phyloP scores from a whole-genome alignment of 208 protist genomes.

The Trypanosoma avium region DNA sequence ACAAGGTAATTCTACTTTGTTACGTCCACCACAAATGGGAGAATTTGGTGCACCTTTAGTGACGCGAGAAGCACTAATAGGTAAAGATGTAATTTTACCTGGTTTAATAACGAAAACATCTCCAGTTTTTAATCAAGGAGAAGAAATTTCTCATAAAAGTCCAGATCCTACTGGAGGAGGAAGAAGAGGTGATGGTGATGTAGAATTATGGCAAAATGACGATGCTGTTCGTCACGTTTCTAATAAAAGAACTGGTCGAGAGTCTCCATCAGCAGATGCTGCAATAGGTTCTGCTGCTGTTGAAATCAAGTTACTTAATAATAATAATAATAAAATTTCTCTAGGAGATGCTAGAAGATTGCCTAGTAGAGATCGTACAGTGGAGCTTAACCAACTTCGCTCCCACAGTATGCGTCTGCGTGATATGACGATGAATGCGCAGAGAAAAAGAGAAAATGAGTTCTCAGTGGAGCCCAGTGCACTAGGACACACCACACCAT shows the following conservation, averaged over 20 bases:
- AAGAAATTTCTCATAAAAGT: too few relatives aligned
- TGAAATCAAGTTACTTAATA: not conserved
- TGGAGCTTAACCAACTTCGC: constrained; percentile 13
- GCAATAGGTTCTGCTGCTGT: not conserved
- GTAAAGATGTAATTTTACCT: constrained; percentile 15
- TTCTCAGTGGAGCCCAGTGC: constrained; percentile 18
- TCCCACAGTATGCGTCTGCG: constrained; percentile 14
- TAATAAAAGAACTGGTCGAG: not conserved
- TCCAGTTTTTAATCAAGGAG: too few relatives aligned
- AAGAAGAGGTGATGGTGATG: not conserved
- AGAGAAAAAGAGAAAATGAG: not conserved
- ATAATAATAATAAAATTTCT: not conserved
- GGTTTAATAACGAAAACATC: constrained; percentile 1
- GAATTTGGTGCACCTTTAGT: constrained; percentile 56
- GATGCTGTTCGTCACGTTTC: not conserved
- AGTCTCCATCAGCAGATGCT: not conserved
- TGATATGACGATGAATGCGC: not conserved
- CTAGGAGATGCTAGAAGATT: not conserved
- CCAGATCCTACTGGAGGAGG: too few relatives aligned
- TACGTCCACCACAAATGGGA: constrained; percentile 54
- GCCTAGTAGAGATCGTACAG: not conserved
- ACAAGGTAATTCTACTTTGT: constrained; percentile 9
- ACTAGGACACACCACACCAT: constrained; percentile 53
- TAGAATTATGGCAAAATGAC: not conserved
- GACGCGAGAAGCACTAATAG: constrained; percentile 22